A percentile compares a stretch with the other conserved stretches of the same genome.
These are phyloP conservation scores for Atkinsonella texensis DNA, from an alignment of 2,329 filamentous ascomycete species.

Conservation along the genomic window DNA sequence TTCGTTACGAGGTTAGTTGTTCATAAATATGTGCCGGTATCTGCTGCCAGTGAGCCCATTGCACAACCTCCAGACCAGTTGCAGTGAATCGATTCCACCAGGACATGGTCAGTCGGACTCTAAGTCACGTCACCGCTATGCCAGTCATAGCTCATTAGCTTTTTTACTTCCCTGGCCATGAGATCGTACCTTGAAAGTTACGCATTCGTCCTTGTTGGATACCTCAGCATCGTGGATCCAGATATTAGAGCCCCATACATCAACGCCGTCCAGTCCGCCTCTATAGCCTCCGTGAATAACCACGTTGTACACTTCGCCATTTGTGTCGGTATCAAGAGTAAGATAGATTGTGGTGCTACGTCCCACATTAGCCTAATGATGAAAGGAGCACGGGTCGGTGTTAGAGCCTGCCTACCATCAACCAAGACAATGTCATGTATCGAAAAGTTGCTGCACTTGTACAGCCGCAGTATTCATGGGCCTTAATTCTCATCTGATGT, in stretches of 20 bases:
- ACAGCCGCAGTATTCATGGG: neutral
- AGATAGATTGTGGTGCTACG: neutral
- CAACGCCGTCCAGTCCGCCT: neutral
- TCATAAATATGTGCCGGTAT: neutral
- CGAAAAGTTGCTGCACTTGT: neutral
- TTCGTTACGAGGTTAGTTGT: too few species aligned
- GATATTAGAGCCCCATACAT: slow-evolving; percentile 2
- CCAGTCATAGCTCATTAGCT: too few species aligned
- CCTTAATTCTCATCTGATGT: neutral
- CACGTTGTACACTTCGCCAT: slow-evolving; percentile 1
- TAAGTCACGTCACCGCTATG: neutral
- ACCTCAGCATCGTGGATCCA: slow-evolving; percentile 1
- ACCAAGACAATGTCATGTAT: neutral
- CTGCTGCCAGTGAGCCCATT: neutral
- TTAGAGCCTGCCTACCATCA: neutral
- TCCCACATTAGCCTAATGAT: too few species aligned
- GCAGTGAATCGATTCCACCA: neutral
- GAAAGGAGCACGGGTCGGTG: too few species aligned
- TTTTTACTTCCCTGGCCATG: too few species aligned
- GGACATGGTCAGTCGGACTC: neutral
- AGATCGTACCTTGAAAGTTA: slow-evolving; percentile 1
- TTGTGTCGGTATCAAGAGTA: neutral
- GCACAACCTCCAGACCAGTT: neutral
- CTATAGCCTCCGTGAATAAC: neutral
- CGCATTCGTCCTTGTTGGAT: slow-evolving; percentile 1